These are phyloP conservation scores for Musa balbisiana DNA, from an alignment of 202 grass and related monocot species.

Conservation along the genomic window DNA sequence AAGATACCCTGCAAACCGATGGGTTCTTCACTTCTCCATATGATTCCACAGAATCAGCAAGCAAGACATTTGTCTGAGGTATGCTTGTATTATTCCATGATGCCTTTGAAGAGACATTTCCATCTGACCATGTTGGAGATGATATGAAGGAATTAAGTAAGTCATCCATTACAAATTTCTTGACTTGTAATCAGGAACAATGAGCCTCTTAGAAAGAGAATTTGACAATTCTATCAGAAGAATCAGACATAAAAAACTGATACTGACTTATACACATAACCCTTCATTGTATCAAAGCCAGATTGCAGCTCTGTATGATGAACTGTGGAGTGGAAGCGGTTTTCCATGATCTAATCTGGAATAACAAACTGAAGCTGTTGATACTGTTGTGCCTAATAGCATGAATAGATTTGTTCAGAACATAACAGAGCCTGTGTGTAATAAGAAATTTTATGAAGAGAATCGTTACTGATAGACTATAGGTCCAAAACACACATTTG, in stretches of 20 bases:
- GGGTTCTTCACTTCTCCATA: constrained; percentile 3
- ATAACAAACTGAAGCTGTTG: neutral
- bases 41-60: constrained; percentile 1
- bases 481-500: too few relatives aligned
- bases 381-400: neutral
- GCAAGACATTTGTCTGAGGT: neutral
- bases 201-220: too few relatives aligned
- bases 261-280: too few relatives aligned
- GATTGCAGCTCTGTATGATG: neutral
- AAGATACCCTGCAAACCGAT: neutral
- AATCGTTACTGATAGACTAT: neutral
- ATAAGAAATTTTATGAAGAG: neutral
- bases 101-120: constrained; percentile 4
- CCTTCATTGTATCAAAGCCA: neutral
- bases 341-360: neutral
- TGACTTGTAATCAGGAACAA: too few relatives aligned
- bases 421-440: neutral
- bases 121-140: constrained; percentile 9
- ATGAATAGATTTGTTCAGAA: neutral
- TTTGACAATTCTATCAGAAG: too few relatives aligned
- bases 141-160: neutral
- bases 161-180: constrained; percentile 1
- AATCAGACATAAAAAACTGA: too few relatives aligned
- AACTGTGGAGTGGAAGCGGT: neutral
- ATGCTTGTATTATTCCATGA: neutral